Conservation (phyloP, 2,329 filamentous ascomycete species). For the Botrytis medusae region DNA sequence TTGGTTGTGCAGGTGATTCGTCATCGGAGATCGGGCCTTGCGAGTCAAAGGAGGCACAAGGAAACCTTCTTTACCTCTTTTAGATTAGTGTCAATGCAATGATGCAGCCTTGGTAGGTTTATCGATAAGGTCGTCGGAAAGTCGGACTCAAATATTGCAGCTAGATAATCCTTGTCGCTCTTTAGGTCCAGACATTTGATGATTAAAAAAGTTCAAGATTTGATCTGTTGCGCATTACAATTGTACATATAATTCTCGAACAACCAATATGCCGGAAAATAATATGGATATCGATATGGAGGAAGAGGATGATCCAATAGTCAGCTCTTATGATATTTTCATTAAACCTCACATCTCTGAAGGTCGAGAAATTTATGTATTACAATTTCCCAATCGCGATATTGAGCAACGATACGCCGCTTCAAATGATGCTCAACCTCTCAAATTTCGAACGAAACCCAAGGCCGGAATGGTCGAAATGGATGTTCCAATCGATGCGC, state of each 20-base stretch:
- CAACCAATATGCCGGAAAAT: constrained; percentile 11
- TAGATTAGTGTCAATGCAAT: background rate
- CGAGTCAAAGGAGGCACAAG: constrained; percentile 14
- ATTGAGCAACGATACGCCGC: constrained; percentile 59
- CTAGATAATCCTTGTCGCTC: background rate
- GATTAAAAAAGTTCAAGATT: constrained; percentile 20
- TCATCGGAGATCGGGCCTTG: constrained; percentile 13
- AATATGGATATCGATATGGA: constrained; percentile 8
- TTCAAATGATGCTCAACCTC: constrained; percentile 55
- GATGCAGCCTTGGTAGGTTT: background rate
- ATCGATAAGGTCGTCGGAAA: constrained; percentile 7
- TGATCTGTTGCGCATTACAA: background rate
- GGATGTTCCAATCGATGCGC: constrained; percentile 76
- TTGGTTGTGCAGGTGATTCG: constrained; percentile 13
- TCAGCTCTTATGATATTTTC: constrained; percentile 78
- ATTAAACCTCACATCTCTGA: constrained; percentile 70
- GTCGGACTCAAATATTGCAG: background rate
- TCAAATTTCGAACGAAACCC: constrained; percentile 79
- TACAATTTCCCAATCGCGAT: constrained; percentile 84
- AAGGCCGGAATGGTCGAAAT: constrained; percentile 83
- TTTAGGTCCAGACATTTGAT: background rate
- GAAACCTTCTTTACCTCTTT: background rate
- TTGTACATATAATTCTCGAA: background rate
- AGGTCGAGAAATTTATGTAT: constrained; percentile 69
- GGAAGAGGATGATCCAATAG: constrained; percentile 63